Conservation (phyloP, 345 rosid species). For the Heritiera fomes region DNA sequence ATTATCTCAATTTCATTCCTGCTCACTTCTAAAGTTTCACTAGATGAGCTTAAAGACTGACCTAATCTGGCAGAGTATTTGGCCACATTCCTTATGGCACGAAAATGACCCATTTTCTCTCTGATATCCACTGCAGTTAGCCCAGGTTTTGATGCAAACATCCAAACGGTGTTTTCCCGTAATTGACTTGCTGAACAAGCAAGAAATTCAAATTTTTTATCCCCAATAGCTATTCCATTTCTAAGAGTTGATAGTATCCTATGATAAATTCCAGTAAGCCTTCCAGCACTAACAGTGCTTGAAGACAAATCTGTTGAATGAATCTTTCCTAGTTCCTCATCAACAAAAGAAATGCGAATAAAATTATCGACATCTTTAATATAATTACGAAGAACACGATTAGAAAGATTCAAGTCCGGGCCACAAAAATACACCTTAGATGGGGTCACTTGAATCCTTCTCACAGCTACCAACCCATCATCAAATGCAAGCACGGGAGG, state of each 20-base stretch:
- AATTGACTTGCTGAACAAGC: slow-evolving; percentile 59
- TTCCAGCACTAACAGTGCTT: slow-evolving; percentile 30
- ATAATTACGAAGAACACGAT: slow-evolving; percentile 52
- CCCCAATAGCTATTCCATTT: slow-evolving; percentile 46
- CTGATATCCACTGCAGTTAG: slow-evolving; percentile 47
- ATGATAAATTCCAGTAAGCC: slow-evolving; percentile 31
- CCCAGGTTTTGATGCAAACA: slow-evolving; percentile 56
- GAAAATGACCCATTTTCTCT: slow-evolving; percentile 43
- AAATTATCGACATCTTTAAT: slow-evolving; percentile 42
- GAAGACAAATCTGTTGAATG: slow-evolving; percentile 62
- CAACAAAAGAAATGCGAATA: slow-evolving; percentile 65
- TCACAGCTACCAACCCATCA: slow-evolving; percentile 54
- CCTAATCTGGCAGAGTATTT: slow-evolving; percentile 54
- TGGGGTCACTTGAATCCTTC: slow-evolving; percentile 64
- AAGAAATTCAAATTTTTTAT: slow-evolving; percentile 53
- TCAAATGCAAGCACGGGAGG: slow-evolving; percentile 36
- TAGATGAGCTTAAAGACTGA: slow-evolving; percentile 57
- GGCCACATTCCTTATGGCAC: slow-evolving; percentile 50
- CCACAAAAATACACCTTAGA: slow-evolving; percentile 59
- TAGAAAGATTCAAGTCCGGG: slow-evolving; percentile 65
- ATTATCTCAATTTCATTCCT: slow-evolving; percentile 42
- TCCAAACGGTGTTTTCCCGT: slow-evolving; percentile 57
- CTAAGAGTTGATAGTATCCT: slow-evolving; percentile 46
- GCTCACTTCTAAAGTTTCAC: slow-evolving; percentile 39
- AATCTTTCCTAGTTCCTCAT: slow-evolving; percentile 55